A percentile compares a stretch with the other conserved stretches of the same genome.
phyloP scores from a whole-genome alignment of 2,329 filamentous ascomycete genomes.

The Phaeophleospora eucalypticola region DNA sequence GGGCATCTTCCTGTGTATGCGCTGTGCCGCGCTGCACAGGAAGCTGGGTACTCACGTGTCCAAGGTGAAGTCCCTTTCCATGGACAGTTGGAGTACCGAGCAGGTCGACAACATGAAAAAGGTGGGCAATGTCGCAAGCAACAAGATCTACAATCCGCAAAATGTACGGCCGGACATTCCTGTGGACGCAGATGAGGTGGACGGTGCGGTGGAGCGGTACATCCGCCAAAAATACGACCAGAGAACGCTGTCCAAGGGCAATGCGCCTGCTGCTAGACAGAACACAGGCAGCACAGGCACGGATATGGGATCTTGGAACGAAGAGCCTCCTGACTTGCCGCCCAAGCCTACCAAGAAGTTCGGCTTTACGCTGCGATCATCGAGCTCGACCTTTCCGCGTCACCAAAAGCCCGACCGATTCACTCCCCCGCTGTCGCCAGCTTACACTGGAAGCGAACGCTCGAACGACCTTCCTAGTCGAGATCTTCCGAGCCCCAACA shows the following conservation, averaged over 20 bases:
- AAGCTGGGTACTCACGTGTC: conserved; percentile 97
- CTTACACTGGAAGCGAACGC: conserved; percentile 27
- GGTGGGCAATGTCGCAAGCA: conserved; percentile 79
- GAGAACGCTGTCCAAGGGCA: conserved; percentile 42
- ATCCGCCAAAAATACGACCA: conserved; percentile 92
- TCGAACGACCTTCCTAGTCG: conserved; percentile 19
- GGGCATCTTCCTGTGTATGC: conserved; percentile 95
- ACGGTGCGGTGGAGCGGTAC: conserved; percentile 91
- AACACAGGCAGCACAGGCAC: conserved; percentile 54
- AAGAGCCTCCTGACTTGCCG: conserved; percentile 55
- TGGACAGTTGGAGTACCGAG: conserved; percentile 95
- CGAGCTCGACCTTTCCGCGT: conserved; percentile 65
- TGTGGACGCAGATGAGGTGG: conserved; percentile 85
- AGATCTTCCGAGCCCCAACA: conserved; percentile 6
- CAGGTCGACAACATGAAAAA: conserved; percentile 99
- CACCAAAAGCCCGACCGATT: conserved; percentile 44
- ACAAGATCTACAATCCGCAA: conserved; percentile 83
- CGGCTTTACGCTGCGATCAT: conserved; percentile 62
- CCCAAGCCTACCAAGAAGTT: conserved; percentile 59
- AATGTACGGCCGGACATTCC: conserved; percentile 80
- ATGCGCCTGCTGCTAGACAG: conserved; percentile 40
- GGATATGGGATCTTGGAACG: conserved; percentile 44
- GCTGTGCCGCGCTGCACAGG: conserved; percentile 89
- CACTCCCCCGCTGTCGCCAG: conserved; percentile 35
- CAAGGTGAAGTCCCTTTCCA: conserved; percentile 97